These are phyloP conservation scores for Saccharomycopsis capsularis DNA, from an alignment of 805 yeast genomes.

Conservation along the genomic window DNA sequence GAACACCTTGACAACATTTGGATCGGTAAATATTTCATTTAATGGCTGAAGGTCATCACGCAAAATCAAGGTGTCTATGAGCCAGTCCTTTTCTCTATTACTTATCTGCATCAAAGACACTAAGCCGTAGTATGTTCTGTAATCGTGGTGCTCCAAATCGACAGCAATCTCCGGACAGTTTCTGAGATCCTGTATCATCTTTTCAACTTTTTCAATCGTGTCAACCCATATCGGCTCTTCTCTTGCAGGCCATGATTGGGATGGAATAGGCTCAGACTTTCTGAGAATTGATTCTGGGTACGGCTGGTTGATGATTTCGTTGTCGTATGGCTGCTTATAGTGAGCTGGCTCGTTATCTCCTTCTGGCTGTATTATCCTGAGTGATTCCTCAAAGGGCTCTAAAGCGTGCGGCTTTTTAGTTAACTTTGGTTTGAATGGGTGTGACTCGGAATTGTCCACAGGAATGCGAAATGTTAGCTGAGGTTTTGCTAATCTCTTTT, in stretches of 20 bases:
- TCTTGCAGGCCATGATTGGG: conserved; percentile 58
- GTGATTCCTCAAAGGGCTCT: conserved; percentile 28
- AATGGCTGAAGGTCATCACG: conserved; percentile 62
- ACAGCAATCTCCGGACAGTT: conserved; percentile 67
- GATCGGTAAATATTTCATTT: conserved; percentile 76
- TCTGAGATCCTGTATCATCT: conserved; percentile 49
- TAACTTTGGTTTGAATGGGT: conserved; percentile 74
- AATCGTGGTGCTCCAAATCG: conserved; percentile 95
- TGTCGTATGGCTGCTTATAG: conserved; percentile 73
- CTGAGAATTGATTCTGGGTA: conserved; percentile 57
- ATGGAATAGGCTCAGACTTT: conserved; percentile 40
- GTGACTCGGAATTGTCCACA: conserved; percentile 60
- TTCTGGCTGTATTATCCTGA: conserved; percentile 23
- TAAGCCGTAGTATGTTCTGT: conserved; percentile 81
- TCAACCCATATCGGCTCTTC: conserved; percentile 66
- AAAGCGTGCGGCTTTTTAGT: conserved; percentile 65
- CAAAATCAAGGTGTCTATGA: conserved; percentile 76
- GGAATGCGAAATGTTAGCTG: conserved; percentile 51
- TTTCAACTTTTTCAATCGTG: conserved; percentile 40
- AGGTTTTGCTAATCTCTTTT: conserved; percentile 51
- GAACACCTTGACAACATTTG: conserved; percentile 73
- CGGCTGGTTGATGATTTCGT: conserved; percentile 62
- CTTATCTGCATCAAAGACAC: conserved; percentile 93
- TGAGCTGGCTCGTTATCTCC: conserved; percentile 45
- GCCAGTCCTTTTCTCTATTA: conserved; percentile 71